Evolutionary conservation across 2,329 filamentous ascomycete species (phyloP), one percentile per base, ranked within the genome.

Genomic region (Cryphonectria naterciae): DNA sequence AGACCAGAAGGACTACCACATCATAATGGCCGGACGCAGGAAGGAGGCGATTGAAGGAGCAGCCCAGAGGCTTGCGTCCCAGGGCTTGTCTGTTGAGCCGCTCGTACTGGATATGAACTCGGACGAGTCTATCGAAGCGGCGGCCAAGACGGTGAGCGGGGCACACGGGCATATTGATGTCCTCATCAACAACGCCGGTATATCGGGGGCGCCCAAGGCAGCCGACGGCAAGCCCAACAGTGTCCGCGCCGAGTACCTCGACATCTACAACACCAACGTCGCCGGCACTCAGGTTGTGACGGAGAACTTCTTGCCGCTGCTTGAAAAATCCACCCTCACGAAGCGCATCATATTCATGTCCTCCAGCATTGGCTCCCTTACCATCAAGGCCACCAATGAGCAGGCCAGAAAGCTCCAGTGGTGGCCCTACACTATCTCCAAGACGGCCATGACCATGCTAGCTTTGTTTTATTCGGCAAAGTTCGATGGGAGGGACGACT

Each of bases 71-170:
- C 78, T 80, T 13, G 63, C 73, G 39, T 72, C 73, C 6, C 71
- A 78, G 28, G 75, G 76, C 2, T 64, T 79, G 4, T 77, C 76
- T 10, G 76, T 82, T 46, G 79, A 82, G 52, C 72, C 81, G 1
- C 73, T 85, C 6, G 76, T 79, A 39, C 80, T 86, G 22, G 83
- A 86, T 74, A 75, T 85, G 10, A 79, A 77, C 41, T 78, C 77
- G 43, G 82, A 85, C 69, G 77, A 78, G 5, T 82, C 82, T 52
- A 83, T 86, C 74, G 71, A 73, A 7, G 71, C 75, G 4, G 82
- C 82, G 8, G 81, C 78, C 10, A 69, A 75, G 5, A 68, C 72
- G 1, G 78, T 79, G n/a, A 68, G 72, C 4, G 64, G 68, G 11
- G 75, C 74, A 17, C 75, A 81, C 74, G 81, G 81, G 22, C 79